Evolutionary conservation across 331 rosid genomes (phyloP), one percentile per base, ranked within the genome.

Genomic region (Dryas integrifolia): DNA sequence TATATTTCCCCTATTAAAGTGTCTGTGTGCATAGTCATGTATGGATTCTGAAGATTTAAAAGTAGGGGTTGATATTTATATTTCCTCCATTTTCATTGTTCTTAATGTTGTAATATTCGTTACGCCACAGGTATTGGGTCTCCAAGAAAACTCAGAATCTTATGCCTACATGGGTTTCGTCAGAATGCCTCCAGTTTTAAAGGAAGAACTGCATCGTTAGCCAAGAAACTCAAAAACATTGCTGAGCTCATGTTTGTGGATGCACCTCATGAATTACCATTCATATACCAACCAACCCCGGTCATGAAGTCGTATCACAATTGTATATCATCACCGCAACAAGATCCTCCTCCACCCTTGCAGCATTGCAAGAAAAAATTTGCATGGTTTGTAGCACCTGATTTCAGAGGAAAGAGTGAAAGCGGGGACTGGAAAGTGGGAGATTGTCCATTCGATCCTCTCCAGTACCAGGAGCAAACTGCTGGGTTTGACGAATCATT

Each of bases 81-180:
- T 72, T 76, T 69, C 43, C 38, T 13, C 16, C 6, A 66, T 68
- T 65, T 72, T 48, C 61, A n/a, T 50, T 16, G 55, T 75, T 62
- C 11, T 67, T 65, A 24, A 78, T 73, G 52, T 72, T 69, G 15
- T 75, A 43, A 50, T 35, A 69, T 58, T 24, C 60, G 65, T 6
- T 14, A 72, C 82, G 77, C 73, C 18, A 56, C 92, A 94, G 97
- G 82, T 72, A 74, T 48, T 53, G 65, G 76, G 73, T 16, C 85
- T 74, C 74, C 88, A 55, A 86, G 87, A 67, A 91, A 85, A 75
- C 76, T 94, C 50, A 91, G 87, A 80, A 87, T 89, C 82, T 76
- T 94, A 65, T 94, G 98, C 85, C 83, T 94, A 81, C 98, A 91
- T 6, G 98, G 98, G 73, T 94, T 94, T 81, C 88, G 96, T 43